These are phyloP conservation scores for Pulveroboletus ravenelii DNA, from an alignment of 768 basidiomycete species.

Conservation along the genomic window DNA sequence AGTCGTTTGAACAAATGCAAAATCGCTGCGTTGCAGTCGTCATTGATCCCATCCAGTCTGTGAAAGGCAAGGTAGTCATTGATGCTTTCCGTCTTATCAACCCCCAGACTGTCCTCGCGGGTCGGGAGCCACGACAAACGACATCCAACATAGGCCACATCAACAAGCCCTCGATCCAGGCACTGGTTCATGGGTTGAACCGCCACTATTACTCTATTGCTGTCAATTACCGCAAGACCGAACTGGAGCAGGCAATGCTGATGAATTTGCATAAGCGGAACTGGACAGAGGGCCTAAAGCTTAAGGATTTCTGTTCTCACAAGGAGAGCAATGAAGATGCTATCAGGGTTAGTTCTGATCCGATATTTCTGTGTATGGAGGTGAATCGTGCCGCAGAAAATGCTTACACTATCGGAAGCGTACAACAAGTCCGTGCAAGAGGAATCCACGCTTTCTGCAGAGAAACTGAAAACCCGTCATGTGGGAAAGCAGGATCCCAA, in stretches of 20 bases:
- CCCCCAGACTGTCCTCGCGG: slow-evolving; percentile 82
- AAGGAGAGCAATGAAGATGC: slow-evolving; percentile 88
- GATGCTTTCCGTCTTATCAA: slow-evolving; percentile 98
- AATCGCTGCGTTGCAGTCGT: slow-evolving; percentile 94
- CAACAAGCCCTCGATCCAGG: slow-evolving; percentile 99
- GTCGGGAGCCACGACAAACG: slow-evolving; percentile 93
- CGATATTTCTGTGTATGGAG: slow-evolving; percentile 13
- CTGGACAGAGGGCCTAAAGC: slow-evolving; percentile 95
- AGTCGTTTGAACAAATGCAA: slow-evolving; percentile 97
- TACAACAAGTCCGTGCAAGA: slow-evolving; percentile 99
- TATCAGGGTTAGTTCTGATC: slow-evolving; percentile 69
- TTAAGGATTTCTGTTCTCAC: slow-evolving; percentile 86
- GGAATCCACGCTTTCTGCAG: slow-evolving; percentile 89
- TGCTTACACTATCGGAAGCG: slow-evolving; percentile 87
- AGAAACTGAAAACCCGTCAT: slow-evolving; percentile 95
- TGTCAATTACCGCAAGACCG: slow-evolving; percentile 97
- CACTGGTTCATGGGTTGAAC: slow-evolving; percentile 95
- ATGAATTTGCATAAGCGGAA: slow-evolving; percentile 99
- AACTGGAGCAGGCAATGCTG: slow-evolving; percentile 96
- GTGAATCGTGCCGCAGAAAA: slow-evolving; percentile 40
- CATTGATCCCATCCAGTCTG: slow-evolving; percentile 97
- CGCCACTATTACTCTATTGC: slow-evolving; percentile 98
- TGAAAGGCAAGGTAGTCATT: slow-evolving; percentile 98
- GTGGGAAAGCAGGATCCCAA: slow-evolving; percentile 98
- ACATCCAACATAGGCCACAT: slow-evolving; percentile 98